phyloP scores from a whole-genome alignment of 2,329 filamentous ascomycete species.

The Botrytis porri region DNA sequence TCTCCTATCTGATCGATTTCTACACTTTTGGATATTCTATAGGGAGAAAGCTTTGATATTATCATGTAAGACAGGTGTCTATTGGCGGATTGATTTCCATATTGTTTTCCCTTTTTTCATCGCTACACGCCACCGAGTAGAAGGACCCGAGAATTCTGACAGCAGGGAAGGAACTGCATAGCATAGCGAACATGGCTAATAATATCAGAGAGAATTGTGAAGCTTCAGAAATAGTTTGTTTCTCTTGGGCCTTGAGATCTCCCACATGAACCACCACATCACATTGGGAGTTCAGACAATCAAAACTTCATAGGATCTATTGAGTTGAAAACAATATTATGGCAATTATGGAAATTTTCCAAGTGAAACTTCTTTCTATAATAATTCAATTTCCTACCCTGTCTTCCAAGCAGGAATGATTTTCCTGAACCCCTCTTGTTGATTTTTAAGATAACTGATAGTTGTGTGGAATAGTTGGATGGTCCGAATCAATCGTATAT shows the following conservation, averaged over 20 bases:
- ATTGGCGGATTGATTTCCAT: conserved; percentile 8
- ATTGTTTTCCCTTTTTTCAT: conserved; percentile 5
- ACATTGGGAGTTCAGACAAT: neutral
- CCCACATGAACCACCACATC: neutral
- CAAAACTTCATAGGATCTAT: neutral
- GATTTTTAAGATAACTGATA: neutral
- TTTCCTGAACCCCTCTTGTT: neutral
- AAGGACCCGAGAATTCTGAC: conserved; percentile 17
- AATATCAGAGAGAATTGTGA: neutral
- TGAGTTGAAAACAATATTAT: neutral
- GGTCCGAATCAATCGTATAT: neutral
- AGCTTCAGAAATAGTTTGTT: neutral
- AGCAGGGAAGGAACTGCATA: conserved; percentile 16
- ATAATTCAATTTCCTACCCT: conserved; percentile 3
- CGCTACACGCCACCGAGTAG: conserved; percentile 18
- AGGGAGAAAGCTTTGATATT: neutral
- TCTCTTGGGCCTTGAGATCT: conserved; percentile 5
- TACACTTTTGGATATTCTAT: neutral
- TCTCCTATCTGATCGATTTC: neutral
- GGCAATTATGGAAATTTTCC: neutral
- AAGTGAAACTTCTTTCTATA: neutral
- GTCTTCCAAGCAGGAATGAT: neutral
- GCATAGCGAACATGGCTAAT: neutral
- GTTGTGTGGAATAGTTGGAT: neutral
- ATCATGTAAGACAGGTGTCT: neutral